Percentiles rank a stretch among this genome's conserved stretches.
These are phyloP conservation scores for Hanseniaspora sp. DNA, from an alignment of 1,139 yeast species.

Conservation along the genomic window DNA sequence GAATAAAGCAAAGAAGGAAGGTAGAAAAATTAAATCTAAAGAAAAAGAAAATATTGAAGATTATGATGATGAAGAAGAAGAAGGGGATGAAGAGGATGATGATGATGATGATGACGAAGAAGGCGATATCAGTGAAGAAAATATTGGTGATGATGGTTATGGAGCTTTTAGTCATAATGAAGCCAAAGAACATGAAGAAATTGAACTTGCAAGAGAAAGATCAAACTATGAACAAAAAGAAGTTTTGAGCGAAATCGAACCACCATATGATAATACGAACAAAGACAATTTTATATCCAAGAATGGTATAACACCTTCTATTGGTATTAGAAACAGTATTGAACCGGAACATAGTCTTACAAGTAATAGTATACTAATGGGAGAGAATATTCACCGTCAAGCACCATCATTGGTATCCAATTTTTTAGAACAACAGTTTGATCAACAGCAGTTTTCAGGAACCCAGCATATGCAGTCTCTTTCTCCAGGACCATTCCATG, in stretches of 20 bases:
- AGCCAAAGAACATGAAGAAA: background rate
- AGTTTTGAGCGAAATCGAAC: background rate
- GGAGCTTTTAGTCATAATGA: background rate
- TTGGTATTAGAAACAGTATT: background rate
- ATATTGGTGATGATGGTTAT: background rate
- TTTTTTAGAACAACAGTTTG: slow-evolving; percentile 1
- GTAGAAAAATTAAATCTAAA: slow-evolving; percentile 24
- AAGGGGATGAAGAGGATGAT: background rate
- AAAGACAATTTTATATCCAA: background rate
- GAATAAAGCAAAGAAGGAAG: slow-evolving; percentile 26
- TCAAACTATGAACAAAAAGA: background rate
- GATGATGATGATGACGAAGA: background rate
- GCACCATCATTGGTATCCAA: slow-evolving; percentile 7
- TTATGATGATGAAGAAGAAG: background rate
- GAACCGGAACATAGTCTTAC: background rate
- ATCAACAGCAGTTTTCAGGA: background rate
- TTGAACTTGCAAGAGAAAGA: too few species aligned
- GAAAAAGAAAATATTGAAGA: background rate
- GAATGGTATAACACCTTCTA: background rate
- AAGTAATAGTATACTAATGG: background rate
- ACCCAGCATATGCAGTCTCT: background rate
- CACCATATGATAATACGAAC: background rate
- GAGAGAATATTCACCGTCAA: background rate
- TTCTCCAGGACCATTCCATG: slow-evolving; percentile 11
- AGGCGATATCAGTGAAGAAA: background rate